Percentiles rank a stretch among this genome's conserved stretches.
phyloP scores from a whole-genome alignment of 345 rosid species.

The Corchorus capsularis region DNA sequence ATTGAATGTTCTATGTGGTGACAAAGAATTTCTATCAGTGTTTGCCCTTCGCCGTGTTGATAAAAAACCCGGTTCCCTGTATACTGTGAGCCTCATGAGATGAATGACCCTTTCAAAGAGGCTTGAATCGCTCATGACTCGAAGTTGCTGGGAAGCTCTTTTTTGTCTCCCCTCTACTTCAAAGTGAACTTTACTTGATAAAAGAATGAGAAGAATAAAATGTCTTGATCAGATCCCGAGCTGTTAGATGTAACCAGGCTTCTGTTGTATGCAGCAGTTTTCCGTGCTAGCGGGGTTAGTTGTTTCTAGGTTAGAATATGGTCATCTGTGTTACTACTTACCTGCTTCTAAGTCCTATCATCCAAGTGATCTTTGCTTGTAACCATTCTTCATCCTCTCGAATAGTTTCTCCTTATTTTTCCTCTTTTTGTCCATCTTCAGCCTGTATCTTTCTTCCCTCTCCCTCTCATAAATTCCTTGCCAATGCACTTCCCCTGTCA shows the following conservation, averaged over 20 bases:
- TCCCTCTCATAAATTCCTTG: conserved; percentile 94
- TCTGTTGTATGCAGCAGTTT: conserved; percentile 8
- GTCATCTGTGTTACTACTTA: neutral
- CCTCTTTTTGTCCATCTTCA: conserved; percentile 96
- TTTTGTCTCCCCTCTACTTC: conserved; percentile 11
- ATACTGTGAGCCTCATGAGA: conserved; percentile 3
- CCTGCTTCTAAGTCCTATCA: conserved; percentile 26
- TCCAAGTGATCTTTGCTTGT: conserved; percentile 79
- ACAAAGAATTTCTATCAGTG: conserved; percentile 27
- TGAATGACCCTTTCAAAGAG: neutral
- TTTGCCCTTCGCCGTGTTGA: neutral
- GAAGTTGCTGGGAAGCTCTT: neutral
- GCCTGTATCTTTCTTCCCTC: conserved; percentile 85
- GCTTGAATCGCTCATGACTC: conserved; percentile 2
- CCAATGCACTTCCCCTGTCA: conserved; percentile 97
- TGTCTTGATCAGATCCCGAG: conserved; percentile 1
- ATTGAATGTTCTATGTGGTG: conserved; percentile 20
- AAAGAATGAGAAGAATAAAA: conserved; percentile 14
- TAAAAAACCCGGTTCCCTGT: conserved; percentile 6
- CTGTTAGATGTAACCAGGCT: conserved; percentile 8
- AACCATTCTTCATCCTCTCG: conserved; percentile 69
- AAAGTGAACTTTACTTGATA: neutral
- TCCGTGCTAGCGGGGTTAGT: conserved; percentile 7
- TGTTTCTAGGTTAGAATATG: neutral
- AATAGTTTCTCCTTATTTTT: conserved; percentile 69